These are phyloP conservation scores for Leucaena leucocephala DNA, from an alignment of 306 rosid species.

Conservation along the genomic window DNA sequence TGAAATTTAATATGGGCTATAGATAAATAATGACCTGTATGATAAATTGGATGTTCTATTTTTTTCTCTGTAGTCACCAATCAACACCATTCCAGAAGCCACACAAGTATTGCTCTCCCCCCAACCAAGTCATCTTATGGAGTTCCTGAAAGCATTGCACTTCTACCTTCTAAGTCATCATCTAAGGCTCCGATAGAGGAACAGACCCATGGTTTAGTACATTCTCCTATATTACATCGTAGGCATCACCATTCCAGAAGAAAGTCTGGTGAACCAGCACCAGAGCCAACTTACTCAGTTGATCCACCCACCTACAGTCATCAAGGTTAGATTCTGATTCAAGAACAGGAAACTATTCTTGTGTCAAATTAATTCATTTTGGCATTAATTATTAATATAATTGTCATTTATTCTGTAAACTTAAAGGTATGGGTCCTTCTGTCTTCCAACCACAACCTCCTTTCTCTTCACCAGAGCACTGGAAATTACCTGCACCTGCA, in stretches of 20 bases:
- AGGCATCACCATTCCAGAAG: conserved; percentile 24
- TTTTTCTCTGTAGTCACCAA: conserved; percentile 43
- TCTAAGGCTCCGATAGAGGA: conserved; percentile 44
- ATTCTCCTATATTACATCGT: conserved; percentile 48
- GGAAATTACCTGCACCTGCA: conserved; percentile 47
- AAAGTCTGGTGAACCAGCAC: neutral
- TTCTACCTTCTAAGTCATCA: conserved; percentile 65
- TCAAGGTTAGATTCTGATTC: conserved; percentile 56
- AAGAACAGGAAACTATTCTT: conserved; percentile 8
- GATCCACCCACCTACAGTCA: conserved; percentile 51
- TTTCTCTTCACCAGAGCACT: conserved; percentile 47
- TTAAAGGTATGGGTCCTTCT: conserved; percentile 50
- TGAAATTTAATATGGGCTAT: neutral
- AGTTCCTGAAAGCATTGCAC: conserved; percentile 46
- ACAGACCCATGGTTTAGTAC: conserved; percentile 48
- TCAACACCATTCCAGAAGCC: conserved; percentile 39
- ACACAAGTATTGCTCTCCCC: conserved; percentile 46
- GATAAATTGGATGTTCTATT: conserved; percentile 8
- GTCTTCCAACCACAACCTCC: conserved; percentile 57
- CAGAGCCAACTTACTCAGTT: conserved; percentile 41
- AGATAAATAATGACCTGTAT: neutral
- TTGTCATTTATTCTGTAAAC: conserved; percentile 15
- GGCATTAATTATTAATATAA: conserved; percentile 25
- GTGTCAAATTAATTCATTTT: conserved; percentile 18
- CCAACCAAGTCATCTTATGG: conserved; percentile 37